Base-by-base conservation (phyloP, 495 filamentous ascomycete genomes). In the Cairneyella variabilis region DNA sequence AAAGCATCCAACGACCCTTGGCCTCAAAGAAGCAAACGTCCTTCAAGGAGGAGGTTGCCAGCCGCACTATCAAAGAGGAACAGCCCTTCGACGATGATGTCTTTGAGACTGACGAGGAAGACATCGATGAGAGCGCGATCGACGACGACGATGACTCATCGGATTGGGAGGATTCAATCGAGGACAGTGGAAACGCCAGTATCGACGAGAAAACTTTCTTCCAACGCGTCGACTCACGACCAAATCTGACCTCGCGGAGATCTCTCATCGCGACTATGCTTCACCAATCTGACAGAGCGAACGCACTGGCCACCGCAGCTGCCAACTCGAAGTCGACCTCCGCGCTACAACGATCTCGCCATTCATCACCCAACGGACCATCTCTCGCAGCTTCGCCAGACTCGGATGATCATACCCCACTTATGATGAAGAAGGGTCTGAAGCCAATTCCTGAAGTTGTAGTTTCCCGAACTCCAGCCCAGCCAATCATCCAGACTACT, bases 121-220 rank as follows among this genome's bases (percentile, higher is more conserved):
- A 79, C 46, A 75, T 88, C 25, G 86, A 85, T 3, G 89, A 93
- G 66, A 89, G 86, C 58, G 88, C 88, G 21, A 90, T 90, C 41
- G 90, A 95, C 50, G 90, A 96, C 46, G 88, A 91, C 37, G 92
- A 95, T 38, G 88, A 91, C 41, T 87, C 86, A 22, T 89, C 77
- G 2, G 88, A 93, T 51, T 95, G 90, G 90, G 91, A 95, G 65
- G 92, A 96, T 58, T 93, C 90, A 7, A 80, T 86, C n/a, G 90
- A 90, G 27, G 88, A 95, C 53, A 95, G 84, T 60, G 89, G 83
- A 20, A 84, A 82, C 48, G 88, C 89, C 0, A 92, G 85, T 62
- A 76, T 88, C 21, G 87, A 92, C 49, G 89, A 93, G 17, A 83
- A 81, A 54, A 73, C 82, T 48, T 73, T 88, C 58, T 97, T 97